Base-by-base conservation (phyloP, 2,329 filamentous ascomycete species). In the Huntiella savannae region DNA sequence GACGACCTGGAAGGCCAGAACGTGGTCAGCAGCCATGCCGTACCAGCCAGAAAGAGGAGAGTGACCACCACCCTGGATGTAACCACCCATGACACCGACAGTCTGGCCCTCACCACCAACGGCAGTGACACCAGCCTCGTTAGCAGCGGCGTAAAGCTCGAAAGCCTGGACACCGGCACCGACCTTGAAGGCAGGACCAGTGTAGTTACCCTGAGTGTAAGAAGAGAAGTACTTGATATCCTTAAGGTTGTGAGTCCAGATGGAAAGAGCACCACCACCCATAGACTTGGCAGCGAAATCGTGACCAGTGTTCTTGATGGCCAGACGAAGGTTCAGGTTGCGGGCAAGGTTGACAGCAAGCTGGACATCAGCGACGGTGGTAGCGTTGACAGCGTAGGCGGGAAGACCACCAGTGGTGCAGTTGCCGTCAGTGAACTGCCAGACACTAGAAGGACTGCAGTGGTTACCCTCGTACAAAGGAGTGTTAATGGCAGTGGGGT, bases 41-140 rank as follows among this genome's bases (percentile, higher is more conserved):
- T 52, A 46, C 40, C 17, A 44, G n/a, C 46, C 47, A 16, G 49
- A 48, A 2, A 76, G 58, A 0, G 64, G 59, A 2, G 63, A 65
- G 53, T 73, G 69, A 0, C 73, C 73, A 19, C 70, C 73, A 8
- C 70, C 71, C 57, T 73, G 70, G 7, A 61, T 66, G 51, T 70
- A 77, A 2, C 72, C 72, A 28, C 73, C 73, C 0, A 68, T 66
- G 5, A 70, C 52, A 2, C 71, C 71, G 5, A 75, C 70, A 1
- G 66, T 67, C 1, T 70, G 51, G 33, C 65, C 62, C 39, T 48
- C 51, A 7, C 49, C 49, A 32, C 43, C 47, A n/a, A 52, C 46
- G 32, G 49, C 45, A 15, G 49, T 51, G 32, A 52, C 47, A 33
- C 58, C 42, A 0, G 54, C 48, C 39, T 62, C 45, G 1, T 65